These are phyloP conservation scores for Eucalyptus cloeziana DNA, from an alignment of 345 rosid genomes.

Conservation along the genomic window DNA sequence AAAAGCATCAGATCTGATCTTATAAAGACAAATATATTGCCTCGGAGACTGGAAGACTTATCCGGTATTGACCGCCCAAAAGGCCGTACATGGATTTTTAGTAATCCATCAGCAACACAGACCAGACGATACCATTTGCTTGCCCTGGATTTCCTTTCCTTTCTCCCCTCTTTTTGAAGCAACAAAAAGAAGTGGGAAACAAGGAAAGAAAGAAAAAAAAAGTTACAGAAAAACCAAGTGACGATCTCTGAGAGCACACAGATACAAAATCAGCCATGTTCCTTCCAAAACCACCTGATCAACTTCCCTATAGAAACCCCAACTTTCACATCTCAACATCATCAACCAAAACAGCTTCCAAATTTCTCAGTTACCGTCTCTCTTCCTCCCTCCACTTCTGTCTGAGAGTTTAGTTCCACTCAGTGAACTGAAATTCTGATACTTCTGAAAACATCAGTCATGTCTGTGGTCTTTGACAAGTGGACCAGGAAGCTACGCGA, in stretches of 20 bases:
- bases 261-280: not conserved
- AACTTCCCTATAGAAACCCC: not conserved
- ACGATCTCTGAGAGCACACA: not conserved
- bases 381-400: not conserved
- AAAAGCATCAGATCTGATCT: not conserved
- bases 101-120: not conserved
- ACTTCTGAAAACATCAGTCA: not conserved
- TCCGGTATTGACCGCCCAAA: not conserved
- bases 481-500: conserved; percentile 32
- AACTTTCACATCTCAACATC: not conserved
- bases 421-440: not conserved
- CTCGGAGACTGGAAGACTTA: not conserved
- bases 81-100: not conserved
- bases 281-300: not conserved
- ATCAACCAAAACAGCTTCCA: not conserved
- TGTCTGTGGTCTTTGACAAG: conserved; percentile 37
- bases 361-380: not conserved
- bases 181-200: not conserved
- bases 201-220: no score
- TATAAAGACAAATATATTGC: not conserved
- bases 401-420: not conserved
- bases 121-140: not conserved
- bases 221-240: not conserved
- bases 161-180: not conserved
- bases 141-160: not conserved